Conservation (phyloP, 352 stramenopile species). For the Phytopythium boreale region DNA sequence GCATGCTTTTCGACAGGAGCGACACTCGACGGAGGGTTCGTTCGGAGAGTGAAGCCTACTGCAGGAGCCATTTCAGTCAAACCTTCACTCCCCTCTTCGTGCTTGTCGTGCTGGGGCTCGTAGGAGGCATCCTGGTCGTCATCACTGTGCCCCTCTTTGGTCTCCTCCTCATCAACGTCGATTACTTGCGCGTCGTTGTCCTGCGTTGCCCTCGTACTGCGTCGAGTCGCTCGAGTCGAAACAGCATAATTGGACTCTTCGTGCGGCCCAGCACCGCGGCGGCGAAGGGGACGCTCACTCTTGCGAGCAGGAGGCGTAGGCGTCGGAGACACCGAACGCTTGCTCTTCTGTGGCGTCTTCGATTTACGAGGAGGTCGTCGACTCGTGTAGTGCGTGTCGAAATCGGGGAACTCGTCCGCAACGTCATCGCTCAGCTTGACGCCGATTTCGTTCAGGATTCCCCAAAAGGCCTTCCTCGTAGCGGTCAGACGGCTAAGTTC, state of each 20-base stretch:
- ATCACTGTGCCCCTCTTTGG: background rate
- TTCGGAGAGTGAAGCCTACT: background rate
- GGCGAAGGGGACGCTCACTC: constrained; percentile 13
- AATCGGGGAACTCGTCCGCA: constrained; percentile 49
- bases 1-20: background rate
- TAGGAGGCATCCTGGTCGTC: background rate
- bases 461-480: constrained; percentile 58
- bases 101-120: background rate
- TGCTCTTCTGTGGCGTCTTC: constrained; percentile 13
- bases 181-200: constrained; percentile 3
- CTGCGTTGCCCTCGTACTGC: background rate
- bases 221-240: background rate
- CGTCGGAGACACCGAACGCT: constrained; percentile 1
- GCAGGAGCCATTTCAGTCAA: background rate
- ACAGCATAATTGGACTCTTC: constrained; percentile 4
- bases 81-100: background rate
- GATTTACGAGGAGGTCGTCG: constrained; percentile 27
- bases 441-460: constrained; percentile 62
- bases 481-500: constrained; percentile 35
- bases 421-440: constrained; percentile 52
- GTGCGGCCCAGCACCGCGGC: constrained; percentile 13
- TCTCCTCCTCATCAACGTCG: constrained; percentile 3
- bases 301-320: constrained; percentile 16
- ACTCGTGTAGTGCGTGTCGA: constrained; percentile 49
- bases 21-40: background rate